These are phyloP conservation scores for Aureobasidium vineae DNA, from an alignment of 2,329 filamentous ascomycete species.

Conservation along the genomic window DNA sequence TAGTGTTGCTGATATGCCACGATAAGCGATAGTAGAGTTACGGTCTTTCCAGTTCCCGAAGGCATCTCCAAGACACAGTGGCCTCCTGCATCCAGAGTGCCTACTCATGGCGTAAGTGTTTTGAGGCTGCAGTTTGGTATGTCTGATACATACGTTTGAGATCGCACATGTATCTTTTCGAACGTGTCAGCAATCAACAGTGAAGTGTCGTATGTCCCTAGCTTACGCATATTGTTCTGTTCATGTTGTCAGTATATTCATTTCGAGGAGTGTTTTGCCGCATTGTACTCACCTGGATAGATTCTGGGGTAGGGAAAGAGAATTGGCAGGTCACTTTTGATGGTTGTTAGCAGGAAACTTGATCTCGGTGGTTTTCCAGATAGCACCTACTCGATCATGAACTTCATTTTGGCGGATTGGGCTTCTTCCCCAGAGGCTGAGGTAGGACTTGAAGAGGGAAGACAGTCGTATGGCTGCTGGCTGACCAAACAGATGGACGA, in stretches of 20 bases:
- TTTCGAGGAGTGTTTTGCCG: background rate
- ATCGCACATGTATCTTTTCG: constrained; percentile 70
- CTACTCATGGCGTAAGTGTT: constrained; percentile 32
- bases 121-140: background rate
- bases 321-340: constrained; percentile 61
- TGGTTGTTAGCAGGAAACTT: constrained; percentile 10
- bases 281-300: constrained; percentile 53
- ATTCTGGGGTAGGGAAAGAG: constrained; percentile 74
- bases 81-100: constrained; percentile 86
- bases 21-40: constrained; percentile 91
- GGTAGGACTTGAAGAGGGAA: background rate
- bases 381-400: constrained; percentile 68
- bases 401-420: constrained; percentile 63
- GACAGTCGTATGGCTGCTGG: constrained; percentile 5
- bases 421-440: background rate
- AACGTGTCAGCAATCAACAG: background rate
- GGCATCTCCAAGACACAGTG: constrained; percentile 99
- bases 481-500: constrained; percentile 19
- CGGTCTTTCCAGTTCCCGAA: constrained; percentile 96
- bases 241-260: constrained; percentile 28
- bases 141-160: constrained; percentile 58
- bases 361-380: background rate
- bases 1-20: constrained; percentile 95
- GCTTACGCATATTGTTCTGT: constrained; percentile 63
- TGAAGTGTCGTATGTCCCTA: too few species aligned